These are phyloP conservation scores for Pseudonitzschia multiseries DNA, from an alignment of 108 stramenopile species.

Conservation along the genomic window DNA sequence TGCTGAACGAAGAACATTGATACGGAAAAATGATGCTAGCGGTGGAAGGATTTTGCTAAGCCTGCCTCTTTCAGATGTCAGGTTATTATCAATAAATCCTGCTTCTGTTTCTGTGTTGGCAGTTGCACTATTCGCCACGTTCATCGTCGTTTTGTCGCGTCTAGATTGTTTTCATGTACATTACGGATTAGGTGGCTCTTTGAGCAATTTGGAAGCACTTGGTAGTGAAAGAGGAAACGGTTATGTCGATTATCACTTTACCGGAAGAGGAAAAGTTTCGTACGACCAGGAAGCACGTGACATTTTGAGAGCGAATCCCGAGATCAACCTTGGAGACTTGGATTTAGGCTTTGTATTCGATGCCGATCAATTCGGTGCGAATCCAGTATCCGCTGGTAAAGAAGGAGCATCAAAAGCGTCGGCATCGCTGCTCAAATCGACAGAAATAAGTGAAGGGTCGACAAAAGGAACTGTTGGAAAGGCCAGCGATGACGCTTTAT, in stretches of 20 bases:
- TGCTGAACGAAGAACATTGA: too few relatives aligned
- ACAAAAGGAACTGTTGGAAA: neutral
- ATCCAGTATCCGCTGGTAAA: neutral
- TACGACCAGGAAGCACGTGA: neutral
- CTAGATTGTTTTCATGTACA: neutral
- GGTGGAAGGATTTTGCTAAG: too few relatives aligned
- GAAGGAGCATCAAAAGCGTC: too few relatives aligned
- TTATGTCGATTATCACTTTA: neutral
- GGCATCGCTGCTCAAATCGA: too few relatives aligned
- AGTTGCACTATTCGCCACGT: too few relatives aligned
- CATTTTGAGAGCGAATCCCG: neutral
- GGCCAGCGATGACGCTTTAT: neutral
- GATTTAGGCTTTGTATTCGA: neutral
- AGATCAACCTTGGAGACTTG: neutral
- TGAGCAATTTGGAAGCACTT: neutral
- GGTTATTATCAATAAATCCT: too few relatives aligned
- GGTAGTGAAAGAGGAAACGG: neutral
- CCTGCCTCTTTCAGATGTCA: too few relatives aligned
- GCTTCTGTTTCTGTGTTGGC: too few relatives aligned
- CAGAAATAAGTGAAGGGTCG: neutral
- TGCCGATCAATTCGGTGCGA: neutral
- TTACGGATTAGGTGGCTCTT: neutral
- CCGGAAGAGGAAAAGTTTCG: neutral
- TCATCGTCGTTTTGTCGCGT: neutral
- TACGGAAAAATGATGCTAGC: too few relatives aligned